Evolutionary conservation across 768 basidiomycete species (phyloP), one percentile per base, ranked within the genome.

Genomic region (Trametes punicea): DNA sequence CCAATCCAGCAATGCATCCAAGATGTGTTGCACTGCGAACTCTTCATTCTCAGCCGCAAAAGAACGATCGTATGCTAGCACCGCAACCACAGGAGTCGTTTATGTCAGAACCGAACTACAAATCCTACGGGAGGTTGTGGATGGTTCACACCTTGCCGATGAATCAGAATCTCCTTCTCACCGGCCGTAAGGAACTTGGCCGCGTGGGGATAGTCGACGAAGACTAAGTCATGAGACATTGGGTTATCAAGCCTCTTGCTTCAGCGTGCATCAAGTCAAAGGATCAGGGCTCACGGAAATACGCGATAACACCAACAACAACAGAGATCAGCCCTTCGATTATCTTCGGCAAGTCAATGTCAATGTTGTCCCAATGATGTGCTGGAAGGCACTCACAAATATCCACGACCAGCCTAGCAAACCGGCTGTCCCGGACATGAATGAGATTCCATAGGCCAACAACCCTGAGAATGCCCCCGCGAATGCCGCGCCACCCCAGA

Each of bases 321-420:
- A 87, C 41, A 5, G 87, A 89, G 4, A 75, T 69, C 18, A 83
- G 71, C 7, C 88, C 88, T 66, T 88, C 86, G 33, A 88, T 56
- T 48, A 85, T 84, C 81, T 83, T 8, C 18, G 21, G 26, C 8
- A 21, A 33, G 29, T 21, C 2, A 18, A 46, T 8, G n/a, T 25
- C 21, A n/a, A n/a, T 26, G 41, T 34, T 21, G 26, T n/a, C 16
- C 36, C 26, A 18, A 21, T 13, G 18, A 20, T 15, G n/a, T 8
- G 8, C 4, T 3, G 1, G 2, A 42, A 7, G 21, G 10, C 27
- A 36, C 36, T 44, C 11, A 67, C 68, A 47, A 70, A 70, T 39
- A 69, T 69, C 67, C 67, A 69, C 5, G 68, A 67, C 68, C 68
- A 69, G 10, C 68, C 66, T 3, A 63, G 49, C 44, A 64, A 16